Percentiles rank a stretch among this genome's conserved stretches.
Evolutionary conservation across 2,329 filamentous ascomycete species (phyloP).

Genomic region (Hymenoscyphus repandus): DNA sequence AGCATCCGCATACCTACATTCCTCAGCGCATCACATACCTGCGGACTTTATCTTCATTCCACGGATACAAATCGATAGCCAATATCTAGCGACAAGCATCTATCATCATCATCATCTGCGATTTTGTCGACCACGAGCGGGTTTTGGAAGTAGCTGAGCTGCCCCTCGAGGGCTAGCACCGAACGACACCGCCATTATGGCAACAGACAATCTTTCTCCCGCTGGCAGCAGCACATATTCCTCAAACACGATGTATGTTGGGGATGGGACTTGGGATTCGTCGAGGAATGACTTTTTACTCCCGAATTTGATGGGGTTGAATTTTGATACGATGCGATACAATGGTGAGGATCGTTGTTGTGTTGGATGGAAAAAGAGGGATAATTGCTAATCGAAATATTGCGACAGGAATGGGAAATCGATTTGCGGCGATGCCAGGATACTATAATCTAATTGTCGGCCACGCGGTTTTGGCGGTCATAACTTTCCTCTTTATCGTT

Average conservation of each 20-base stretch:
- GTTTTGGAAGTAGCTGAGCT: slow-evolving; percentile 7
- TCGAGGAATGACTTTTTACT: slow-evolving; percentile 71
- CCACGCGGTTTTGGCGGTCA: slow-evolving; percentile 66
- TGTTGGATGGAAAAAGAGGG: neutral
- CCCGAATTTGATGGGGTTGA: slow-evolving; percentile 69
- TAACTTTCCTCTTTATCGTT: slow-evolving; percentile 70
- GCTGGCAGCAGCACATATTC: slow-evolving; percentile 69
- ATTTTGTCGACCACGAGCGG: neutral
- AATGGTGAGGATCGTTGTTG: slow-evolving; percentile 55
- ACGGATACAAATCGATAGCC: slow-evolving; percentile 12
- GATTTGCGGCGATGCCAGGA: slow-evolving; percentile 62
- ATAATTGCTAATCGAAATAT: slow-evolving; percentile 8
- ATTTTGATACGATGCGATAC: slow-evolving; percentile 78
- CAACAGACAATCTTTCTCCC: slow-evolving; percentile 35
- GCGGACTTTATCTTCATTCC: slow-evolving; percentile 4
- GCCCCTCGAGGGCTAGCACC: slow-evolving; percentile 16
- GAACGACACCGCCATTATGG: slow-evolving; percentile 23
- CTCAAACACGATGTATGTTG: slow-evolving; percentile 69
- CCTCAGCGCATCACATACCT: neutral
- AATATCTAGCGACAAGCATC: neutral
- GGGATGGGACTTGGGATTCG: slow-evolving; percentile 81
- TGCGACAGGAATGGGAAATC: slow-evolving; percentile 68
- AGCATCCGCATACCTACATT: neutral
- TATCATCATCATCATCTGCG: neutral
- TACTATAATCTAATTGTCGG: slow-evolving; percentile 68